Percentiles rank a stretch among this genome's conserved stretches.
phyloP scores from a whole-genome alignment of 176 grass and related monocot species.

The Oryza longistaminata region DNA sequence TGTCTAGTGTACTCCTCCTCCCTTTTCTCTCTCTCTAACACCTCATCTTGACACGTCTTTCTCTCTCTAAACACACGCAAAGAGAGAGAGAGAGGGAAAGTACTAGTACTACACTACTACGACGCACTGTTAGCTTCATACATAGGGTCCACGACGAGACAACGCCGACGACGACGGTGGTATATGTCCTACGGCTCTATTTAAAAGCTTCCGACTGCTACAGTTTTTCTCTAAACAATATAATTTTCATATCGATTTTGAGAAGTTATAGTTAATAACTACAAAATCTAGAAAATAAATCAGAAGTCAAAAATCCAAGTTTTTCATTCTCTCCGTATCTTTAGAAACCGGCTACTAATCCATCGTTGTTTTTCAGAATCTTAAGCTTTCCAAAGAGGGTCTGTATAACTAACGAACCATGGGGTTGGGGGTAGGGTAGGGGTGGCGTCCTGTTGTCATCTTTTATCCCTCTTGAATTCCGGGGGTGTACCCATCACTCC shows the following conservation, averaged over 20 bases:
- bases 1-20: neutral
- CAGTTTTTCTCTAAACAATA: too few relatives aligned
- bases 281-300: too few relatives aligned
- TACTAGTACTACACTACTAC: neutral
- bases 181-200: neutral
- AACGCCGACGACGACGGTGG: neutral
- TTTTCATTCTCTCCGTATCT: rapidly evolving
- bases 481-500: conserved; percentile 63
- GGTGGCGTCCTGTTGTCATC: conserved; percentile 20
- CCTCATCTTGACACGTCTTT: neutral
- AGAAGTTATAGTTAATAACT: too few relatives aligned
- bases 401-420: too few relatives aligned
- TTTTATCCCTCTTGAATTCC: conserved; percentile 52
- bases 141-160: too few relatives aligned
- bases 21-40: neutral
- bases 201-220: too few relatives aligned
- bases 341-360: too few relatives aligned
- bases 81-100: neutral
- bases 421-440: too few relatives aligned
- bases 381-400: too few relatives aligned
- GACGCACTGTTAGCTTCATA: too few relatives aligned
- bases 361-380: rapidly evolving
- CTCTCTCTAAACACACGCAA: neutral
- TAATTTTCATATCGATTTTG: too few relatives aligned
- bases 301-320: too few relatives aligned